Base-by-base conservation (phyloP, 169 alveolate genomes). In the Perkinsus olseni region DNA sequence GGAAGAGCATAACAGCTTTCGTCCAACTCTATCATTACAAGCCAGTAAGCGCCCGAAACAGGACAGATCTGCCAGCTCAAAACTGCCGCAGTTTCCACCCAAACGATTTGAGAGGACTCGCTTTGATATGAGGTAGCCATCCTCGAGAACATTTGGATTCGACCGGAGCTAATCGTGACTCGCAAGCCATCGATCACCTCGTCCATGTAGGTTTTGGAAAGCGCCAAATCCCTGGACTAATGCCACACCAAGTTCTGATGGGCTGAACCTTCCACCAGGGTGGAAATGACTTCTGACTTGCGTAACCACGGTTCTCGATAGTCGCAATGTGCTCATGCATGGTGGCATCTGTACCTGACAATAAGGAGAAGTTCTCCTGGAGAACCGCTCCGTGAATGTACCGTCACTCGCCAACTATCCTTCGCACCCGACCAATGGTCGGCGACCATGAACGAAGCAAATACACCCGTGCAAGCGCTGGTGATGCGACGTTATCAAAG, bases 321-420 rank as follows among this genome's bases (percentile, higher is more conserved):
- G 99, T 98, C 92, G 98, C 98, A 31, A 99, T 99, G 95, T 99
- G 99, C 92, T 99, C 99, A 94, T 98, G 99, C 97, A 98, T 99
- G 4, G 99, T 99, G 17, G 99, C 99, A 95, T 99, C 99, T 3
- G 99, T 99, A 13, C 99, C 99, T 45, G n/a, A n/a, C n/a, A n/a
- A n/a, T n/a, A n/a, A n/a, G n/a, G n/a, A n/a, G n/a, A n/a, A n/a
- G n/a, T n/a, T n/a, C n/a, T n/a, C n/a, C n/a, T n/a, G n/a, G n/a
- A n/a, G n/a, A n/a, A n/a, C n/a, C n/a, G n/a, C n/a, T n/a, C n/a
- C n/a, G n/a, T n/a, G n/a, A n/a, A n/a, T n/a, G n/a, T n/a, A n/a
- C n/a, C n/a, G n/a, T n/a, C n/a, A n/a, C n/a, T n/a, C n/a, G n/a
- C n/a, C n/a, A n/a, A n/a, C n/a, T n/a, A n/a, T n/a, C n/a, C n/a